Evolutionary conservation across 2,329 filamentous ascomycete genomes (phyloP).

Genomic region (Pseudocercospora fuligena): DNA sequence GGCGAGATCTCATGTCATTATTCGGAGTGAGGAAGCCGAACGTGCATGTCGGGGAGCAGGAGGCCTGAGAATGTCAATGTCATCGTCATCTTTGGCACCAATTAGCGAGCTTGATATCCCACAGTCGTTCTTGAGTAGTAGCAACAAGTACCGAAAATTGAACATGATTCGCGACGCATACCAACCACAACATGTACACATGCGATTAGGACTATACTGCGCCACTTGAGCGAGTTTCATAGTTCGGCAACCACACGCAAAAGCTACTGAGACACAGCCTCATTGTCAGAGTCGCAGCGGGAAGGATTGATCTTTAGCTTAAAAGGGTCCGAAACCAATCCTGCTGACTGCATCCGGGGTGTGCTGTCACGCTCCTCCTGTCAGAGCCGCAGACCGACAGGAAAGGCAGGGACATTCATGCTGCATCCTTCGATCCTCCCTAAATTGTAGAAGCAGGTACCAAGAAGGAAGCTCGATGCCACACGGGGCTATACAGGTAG

Average conservation of each 20-base stretch:
- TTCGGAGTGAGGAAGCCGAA: conserved; percentile 9
- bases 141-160: neutral
- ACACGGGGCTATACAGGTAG: no score
- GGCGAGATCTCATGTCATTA: conserved; percentile 3
- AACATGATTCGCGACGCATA: no score
- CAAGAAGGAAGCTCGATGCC: neutral
- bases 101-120: neutral
- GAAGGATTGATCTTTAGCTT: neutral
- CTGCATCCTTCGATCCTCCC: neutral
- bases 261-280: neutral
- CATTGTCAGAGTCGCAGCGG: neutral
- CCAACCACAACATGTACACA: no score
- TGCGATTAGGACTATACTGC: neutral
- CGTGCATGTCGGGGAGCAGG: neutral
- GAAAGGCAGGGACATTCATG: neutral
- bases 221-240: neutral
- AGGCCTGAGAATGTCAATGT: neutral
- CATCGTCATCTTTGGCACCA: neutral
- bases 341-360: neutral
- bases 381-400: neutral
- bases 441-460: neutral
- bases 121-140: neutral
- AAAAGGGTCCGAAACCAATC: neutral
- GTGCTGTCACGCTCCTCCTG: neutral
- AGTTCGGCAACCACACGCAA: neutral